A percentile compares a stretch with the other conserved stretches of the same genome.
Conservation (phyloP, 768 basidiomycete species). For the Psilocybe cubensis region DNA sequence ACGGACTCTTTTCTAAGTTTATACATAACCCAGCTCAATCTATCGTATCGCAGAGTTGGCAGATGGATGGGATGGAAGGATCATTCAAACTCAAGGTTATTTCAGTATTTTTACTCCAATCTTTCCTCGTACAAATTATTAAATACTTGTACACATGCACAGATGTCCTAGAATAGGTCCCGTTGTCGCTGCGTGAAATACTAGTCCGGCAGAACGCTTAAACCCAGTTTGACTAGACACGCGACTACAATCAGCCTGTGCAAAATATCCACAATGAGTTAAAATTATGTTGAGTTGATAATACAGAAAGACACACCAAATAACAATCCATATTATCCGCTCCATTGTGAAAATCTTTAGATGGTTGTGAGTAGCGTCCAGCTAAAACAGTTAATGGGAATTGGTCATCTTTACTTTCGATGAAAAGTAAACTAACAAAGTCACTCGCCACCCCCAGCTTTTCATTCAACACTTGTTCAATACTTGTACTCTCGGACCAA, state of each 20-base stretch:
- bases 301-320: slow-evolving; percentile 41
- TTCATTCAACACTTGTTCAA: slow-evolving; percentile 90
- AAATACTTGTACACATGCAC: background rate
- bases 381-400: slow-evolving; percentile 41
- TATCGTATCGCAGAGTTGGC: slow-evolving; percentile 46
- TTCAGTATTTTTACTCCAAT: slow-evolving; percentile 17
- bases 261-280: slow-evolving; percentile 18
- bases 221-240: slow-evolving; percentile 83
- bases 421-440: slow-evolving; percentile 58
- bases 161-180: slow-evolving; percentile 20
- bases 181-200: slow-evolving; percentile 64
- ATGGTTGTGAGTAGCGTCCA: slow-evolving; percentile 93
- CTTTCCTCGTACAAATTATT: background rate
- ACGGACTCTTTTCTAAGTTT: background rate
- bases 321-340: slow-evolving; percentile 71
- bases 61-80: slow-evolving; percentile 43
- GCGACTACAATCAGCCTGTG: slow-evolving; percentile 87
- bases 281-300: slow-evolving; percentile 15
- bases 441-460: slow-evolving; percentile 86
- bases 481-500: slow-evolving; percentile 77
- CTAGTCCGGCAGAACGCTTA: slow-evolving; percentile 52
- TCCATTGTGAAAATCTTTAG: slow-evolving; percentile 90
- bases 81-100: slow-evolving; percentile 41
- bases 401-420: background rate
- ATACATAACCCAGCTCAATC: slow-evolving; percentile 32